phyloP scores from a whole-genome alignment of 805 yeast species.

The Candida maesae region DNA sequence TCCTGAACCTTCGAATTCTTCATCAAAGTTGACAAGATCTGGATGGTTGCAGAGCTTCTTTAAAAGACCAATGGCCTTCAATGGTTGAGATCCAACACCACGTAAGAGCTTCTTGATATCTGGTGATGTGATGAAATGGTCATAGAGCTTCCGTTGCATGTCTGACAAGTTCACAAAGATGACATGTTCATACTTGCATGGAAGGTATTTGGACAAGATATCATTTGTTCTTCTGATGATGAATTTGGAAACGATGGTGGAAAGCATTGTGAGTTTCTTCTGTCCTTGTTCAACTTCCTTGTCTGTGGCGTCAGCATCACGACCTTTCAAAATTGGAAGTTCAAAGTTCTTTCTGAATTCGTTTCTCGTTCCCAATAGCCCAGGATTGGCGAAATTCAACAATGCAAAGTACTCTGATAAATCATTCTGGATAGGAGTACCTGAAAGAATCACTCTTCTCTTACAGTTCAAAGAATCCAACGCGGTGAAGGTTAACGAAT shows the following conservation, averaged over 20 bases:
- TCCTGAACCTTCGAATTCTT: slow-evolving; percentile 71
- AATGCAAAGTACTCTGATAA: slow-evolving; percentile 89
- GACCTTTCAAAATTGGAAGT: slow-evolving; percentile 69
- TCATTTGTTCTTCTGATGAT: slow-evolving; percentile 96
- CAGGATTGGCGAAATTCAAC: slow-evolving; percentile 91
- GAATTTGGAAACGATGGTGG: slow-evolving; percentile 76
- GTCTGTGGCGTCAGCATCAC: slow-evolving; percentile 89
- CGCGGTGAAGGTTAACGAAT: slow-evolving; percentile 85
- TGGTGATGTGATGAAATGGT: slow-evolving; percentile 73
- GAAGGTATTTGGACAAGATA: slow-evolving; percentile 86
- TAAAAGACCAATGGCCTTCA: slow-evolving; percentile 83
- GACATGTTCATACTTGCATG: slow-evolving; percentile 95
- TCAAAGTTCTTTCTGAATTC: slow-evolving; percentile 89
- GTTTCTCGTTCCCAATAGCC: slow-evolving; percentile 74
- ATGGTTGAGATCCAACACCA: slow-evolving; percentile 74
- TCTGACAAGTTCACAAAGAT: slow-evolving; percentile 85
- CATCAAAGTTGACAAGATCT: slow-evolving; percentile 69
- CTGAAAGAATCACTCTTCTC: slow-evolving; percentile 87
- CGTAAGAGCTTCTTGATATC: slow-evolving; percentile 64
- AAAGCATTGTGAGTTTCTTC: slow-evolving; percentile 61
- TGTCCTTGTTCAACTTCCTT: slow-evolving; percentile 69
- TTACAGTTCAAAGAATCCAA: slow-evolving; percentile 79
- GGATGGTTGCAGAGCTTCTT: slow-evolving; percentile 96
- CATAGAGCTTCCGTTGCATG: slow-evolving; percentile 68
- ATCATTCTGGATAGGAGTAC: slow-evolving; percentile 97